Evolutionary conservation across 2,329 filamentous ascomycete species (phyloP), one percentile per base, ranked within the genome.

Genomic region (Lecanosticta acicola): DNA sequence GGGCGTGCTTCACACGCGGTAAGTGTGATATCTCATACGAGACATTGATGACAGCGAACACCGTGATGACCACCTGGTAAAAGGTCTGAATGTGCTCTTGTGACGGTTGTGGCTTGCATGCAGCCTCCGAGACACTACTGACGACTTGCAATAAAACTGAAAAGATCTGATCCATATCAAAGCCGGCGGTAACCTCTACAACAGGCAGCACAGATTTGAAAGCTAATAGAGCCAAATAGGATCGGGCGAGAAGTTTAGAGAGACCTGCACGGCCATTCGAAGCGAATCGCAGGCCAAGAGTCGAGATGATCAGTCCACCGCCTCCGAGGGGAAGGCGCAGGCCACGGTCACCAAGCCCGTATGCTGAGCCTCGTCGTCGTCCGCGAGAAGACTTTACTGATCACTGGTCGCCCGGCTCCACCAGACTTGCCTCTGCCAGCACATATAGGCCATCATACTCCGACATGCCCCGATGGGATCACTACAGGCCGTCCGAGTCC

Each of bases 151-250:
- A 20, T 66, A 63, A 75, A 78, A 84, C 80, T 85, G 80, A 84
- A 85, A 85, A 86, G 81, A 85, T 77, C 83, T 85, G 83, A 86
- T 10, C 35, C 24, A 7, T 29, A 5, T 4, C 16, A 5, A 37
- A 18, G 10, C 35, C 16, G 3, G 16, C 35, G 16, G 10, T 35
- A n/a, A n/a, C 17, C 5, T 37, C 4, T 4, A 18, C 35, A 19
- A 19, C 14, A n/a, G n/a, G n/a, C n/a, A n/a, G n/a, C n/a, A n/a
- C n/a, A n/a, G n/a, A n/a, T n/a, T n/a, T n/a, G n/a, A n/a, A n/a
- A n/a, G n/a, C n/a, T n/a, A n/a, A n/a, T n/a, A n/a, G n/a, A n/a
- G n/a, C n/a, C n/a, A n/a, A n/a, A n/a, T n/a, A n/a, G n/a, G n/a
- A n/a, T n/a, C n/a, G n/a, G n/a, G n/a, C n/a, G n/a, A n/a, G n/a